Base-by-base conservation (phyloP, 2,329 filamentous ascomycete species). In the Aspergillus hortae region DNA sequence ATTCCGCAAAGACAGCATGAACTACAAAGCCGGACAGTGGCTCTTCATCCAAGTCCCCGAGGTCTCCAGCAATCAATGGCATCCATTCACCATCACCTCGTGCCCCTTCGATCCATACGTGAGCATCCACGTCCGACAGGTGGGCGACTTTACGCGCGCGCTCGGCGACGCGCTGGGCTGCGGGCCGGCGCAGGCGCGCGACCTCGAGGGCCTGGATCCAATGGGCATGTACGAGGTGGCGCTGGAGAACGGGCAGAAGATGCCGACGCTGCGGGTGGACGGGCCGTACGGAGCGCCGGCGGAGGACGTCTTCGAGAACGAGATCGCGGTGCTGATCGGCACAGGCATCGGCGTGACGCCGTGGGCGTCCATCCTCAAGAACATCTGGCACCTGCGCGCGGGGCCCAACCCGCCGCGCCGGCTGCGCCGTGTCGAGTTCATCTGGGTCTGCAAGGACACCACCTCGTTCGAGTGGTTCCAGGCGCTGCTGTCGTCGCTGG, bases 391-490 rank as follows among this genome's bases (percentile, higher is more conserved):
- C 71, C 81, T 95, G 65, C 90, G 94, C 57, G 87, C 94, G 58
- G 84, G 87, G 14, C 92, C 92, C 6, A 94, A 96, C 76, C 90
- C 92, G 21, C 92, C 92, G 1, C 85, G 84, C 46, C 89, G 92
- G 67, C 86, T 99, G 44, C 89, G 91, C 54, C 88, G 94, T 70
- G 92, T 99, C 30, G 94, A 99, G 72, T 99, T 99, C 74, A 95
- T 99, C 77, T 99, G 94, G 94, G 87, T 97, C 47, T 96, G 92
- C 81, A 94, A 89, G 71, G 92, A 96, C 67, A 96, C 92, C 0
- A 88, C 84, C 32, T 96, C 92, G 0, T 99, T 99, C 66, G 94
- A 97, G 75, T 99, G 94, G 94, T 97, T 99, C 79, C 94, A 99
- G 70, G 91, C 89, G 1, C 84, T 99, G 1, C 82, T 99, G 14